Percentiles rank a stretch among this genome's conserved stretches.
These are phyloP conservation scores for Trichoderma citrinoviride DNA, from an alignment of 2,329 filamentous ascomycete species.

Conservation along the genomic window DNA sequence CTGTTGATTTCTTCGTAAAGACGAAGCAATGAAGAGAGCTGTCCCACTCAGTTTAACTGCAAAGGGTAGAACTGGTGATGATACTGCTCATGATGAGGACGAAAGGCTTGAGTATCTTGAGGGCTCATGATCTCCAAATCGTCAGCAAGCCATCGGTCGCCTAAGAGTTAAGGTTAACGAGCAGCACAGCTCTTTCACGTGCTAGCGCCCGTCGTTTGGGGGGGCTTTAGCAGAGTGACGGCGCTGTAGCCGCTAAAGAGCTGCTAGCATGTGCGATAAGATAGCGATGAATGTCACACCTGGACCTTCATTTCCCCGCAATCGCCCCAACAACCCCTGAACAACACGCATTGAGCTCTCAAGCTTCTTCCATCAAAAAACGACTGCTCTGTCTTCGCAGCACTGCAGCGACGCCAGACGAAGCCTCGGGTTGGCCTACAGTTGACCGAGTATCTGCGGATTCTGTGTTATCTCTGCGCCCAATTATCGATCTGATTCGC, in stretches of 20 bases:
- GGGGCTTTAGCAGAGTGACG: neutral
- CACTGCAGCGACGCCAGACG: neutral
- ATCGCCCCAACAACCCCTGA: constrained; percentile 12
- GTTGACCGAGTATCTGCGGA: neutral
- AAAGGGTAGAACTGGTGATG: no score
- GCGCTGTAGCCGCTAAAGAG: neutral
- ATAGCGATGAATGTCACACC: constrained; percentile 9
- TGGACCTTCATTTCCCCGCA: constrained; percentile 17
- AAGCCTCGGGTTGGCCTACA: neutral
- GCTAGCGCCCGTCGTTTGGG: neutral
- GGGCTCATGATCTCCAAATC: neutral
- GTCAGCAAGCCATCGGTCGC: neutral
- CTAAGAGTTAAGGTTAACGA: neutral
- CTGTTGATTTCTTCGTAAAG: neutral
- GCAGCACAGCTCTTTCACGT: neutral
- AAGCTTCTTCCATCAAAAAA: neutral
- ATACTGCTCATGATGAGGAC: neutral
- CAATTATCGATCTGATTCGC: neutral
- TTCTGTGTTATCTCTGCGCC: neutral
- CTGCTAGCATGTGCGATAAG: constrained; percentile 1
- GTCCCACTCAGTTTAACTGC: no score
- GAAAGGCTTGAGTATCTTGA: neutral
- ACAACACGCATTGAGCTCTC: neutral
- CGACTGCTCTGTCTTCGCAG: neutral
- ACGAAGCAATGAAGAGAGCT: no score